Evolutionary conservation across 805 yeast genomes (phyloP), one percentile per base, ranked within the genome.

Genomic region (Clavispora santaluciae): DNA sequence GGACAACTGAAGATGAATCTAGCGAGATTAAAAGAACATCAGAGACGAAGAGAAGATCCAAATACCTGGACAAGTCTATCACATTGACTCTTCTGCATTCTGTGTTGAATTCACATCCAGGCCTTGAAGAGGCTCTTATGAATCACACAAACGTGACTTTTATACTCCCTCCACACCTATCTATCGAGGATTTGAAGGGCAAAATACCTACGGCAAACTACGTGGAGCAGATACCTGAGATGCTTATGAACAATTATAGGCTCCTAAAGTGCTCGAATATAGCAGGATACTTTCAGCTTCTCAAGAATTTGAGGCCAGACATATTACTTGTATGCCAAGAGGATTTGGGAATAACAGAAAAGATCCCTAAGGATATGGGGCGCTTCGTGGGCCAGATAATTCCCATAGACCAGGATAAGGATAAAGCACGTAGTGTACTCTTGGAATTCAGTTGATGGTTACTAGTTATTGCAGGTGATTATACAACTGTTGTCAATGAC

Each of bases 71-170:
- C 40, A 65, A 66, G 45, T 54, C 63, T 16, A 64, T 69, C 24
- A 73, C 70, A 5, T 56, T 69, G 47, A 69, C 74, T 7, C 60
- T 69, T 33, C 66, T 70, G 35, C 67, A 67, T 38, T 61, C 70
- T 22, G 64, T 69, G n/a, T 51, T 69, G 43, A 60, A 55, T 39
- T 56, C 64, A 35, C 51, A 57, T 36, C 51, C 68, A 21, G 73
- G 73, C 3, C 56, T 69, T 39, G 53, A 62, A 41, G 72, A 68
- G 16, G 67, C 68, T 13, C 53, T 69, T 34, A 42, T 59, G 40
- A 63, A 60, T 22, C 51, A 63, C 2, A 68, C 64, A 22, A 69
- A 69, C 46, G 67, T 69, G 28, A 64, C 70, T 6, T 69, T 69
- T 47, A 69, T 69, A 36, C 59, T 69, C 22, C 73, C 75, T 5